Evolutionary conservation across 768 basidiomycete species (phyloP), one percentile per base, ranked within the genome.

Genomic region (Kwoniella sp.): DNA sequence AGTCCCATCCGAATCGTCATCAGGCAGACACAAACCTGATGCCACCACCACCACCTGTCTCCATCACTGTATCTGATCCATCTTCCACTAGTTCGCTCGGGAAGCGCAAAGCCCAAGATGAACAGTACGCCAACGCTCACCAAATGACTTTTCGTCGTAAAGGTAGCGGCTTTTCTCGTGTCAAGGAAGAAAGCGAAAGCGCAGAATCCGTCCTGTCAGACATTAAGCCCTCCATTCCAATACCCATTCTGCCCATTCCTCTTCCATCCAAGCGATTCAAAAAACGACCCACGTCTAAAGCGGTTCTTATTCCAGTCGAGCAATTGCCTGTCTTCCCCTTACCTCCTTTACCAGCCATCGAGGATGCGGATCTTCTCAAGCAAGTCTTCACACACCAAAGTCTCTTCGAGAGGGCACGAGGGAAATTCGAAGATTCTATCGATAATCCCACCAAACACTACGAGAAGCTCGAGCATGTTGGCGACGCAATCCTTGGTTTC

Each of bases 391-490:
- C 63, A 12, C 76, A 77, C 52, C 37, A 55, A n/a, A 72, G 70
- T 46, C 49, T 65, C 27, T 74, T 70, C 40, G 63, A 64, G 7
- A 70, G 60, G 44, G 55, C 30, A 13, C 58, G 64, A 51, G 67
- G 72, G 17, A 49, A 55, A 33, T 77, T 77, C 44, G 74, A 77
- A 60, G 72, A 76, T 58, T 53, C 71, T 3, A 44, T 44, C 2
- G 69, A 69, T 25, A 46, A 61, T 56, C 70, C 72, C n/a, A 60
- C 65, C 15, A 63, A 61, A 29, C 69, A 77, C 60, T 77, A 77
- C 54, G 76, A 77, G 57, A 77, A 77, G 68, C 58, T 77, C 2
- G 76, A 77, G 52, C 74, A 76, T 70, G 76, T 77, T 7, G 76
- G 76, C 1, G 76, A 77, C 69, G 67, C 63, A 46, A 72, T 77